Conservation (phyloP, 306 rosid species). For the Vigna unguiculata region DNA sequence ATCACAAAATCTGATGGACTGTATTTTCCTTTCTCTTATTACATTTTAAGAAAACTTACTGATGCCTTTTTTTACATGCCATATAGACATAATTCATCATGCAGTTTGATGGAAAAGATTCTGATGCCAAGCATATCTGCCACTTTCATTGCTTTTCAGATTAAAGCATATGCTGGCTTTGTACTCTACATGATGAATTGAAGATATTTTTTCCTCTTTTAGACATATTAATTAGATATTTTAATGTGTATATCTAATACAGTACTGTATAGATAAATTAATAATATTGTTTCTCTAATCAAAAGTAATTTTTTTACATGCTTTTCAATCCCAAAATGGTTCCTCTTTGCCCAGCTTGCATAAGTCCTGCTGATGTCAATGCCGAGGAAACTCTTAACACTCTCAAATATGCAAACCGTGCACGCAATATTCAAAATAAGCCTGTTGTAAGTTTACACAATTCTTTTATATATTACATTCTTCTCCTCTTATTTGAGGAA, state of each 20-base stretch:
- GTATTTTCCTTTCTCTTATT: slow-evolving; percentile 19
- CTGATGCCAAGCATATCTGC: slow-evolving; percentile 25
- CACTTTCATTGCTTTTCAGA: slow-evolving; percentile 28
- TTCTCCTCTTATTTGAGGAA: slow-evolving; percentile 19
- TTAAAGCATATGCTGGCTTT: slow-evolving; percentile 19
- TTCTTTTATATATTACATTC: slow-evolving; percentile 32
- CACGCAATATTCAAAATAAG: slow-evolving; percentile 90
- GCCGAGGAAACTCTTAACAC: slow-evolving; percentile 85
- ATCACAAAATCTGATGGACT: slow-evolving; percentile 20
- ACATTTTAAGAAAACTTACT: slow-evolving; percentile 21
- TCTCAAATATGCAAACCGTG: slow-evolving; percentile 91
- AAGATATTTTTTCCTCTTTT: slow-evolving; percentile 6
- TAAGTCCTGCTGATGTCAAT: slow-evolving; percentile 87
- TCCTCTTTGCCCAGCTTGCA: slow-evolving; percentile 66
- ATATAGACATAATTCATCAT: slow-evolving; percentile 6
- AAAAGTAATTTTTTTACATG: slow-evolving; percentile 33
- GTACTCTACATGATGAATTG: slow-evolving; percentile 10
- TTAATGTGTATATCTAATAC: slow-evolving; percentile 11
- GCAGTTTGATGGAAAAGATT: slow-evolving; percentile 31
- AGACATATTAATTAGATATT: slow-evolving; percentile 30
- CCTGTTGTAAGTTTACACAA: slow-evolving; percentile 72
- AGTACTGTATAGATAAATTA: slow-evolving; percentile 20
- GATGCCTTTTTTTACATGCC: slow-evolving; percentile 9
- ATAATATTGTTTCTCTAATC: slow-evolving; percentile 22
- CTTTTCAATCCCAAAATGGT: slow-evolving; percentile 46